Base-by-base conservation (phyloP, 2,329 filamentous ascomycete species). In the Ophiocordyceps camponoti-leonardi region DNA sequence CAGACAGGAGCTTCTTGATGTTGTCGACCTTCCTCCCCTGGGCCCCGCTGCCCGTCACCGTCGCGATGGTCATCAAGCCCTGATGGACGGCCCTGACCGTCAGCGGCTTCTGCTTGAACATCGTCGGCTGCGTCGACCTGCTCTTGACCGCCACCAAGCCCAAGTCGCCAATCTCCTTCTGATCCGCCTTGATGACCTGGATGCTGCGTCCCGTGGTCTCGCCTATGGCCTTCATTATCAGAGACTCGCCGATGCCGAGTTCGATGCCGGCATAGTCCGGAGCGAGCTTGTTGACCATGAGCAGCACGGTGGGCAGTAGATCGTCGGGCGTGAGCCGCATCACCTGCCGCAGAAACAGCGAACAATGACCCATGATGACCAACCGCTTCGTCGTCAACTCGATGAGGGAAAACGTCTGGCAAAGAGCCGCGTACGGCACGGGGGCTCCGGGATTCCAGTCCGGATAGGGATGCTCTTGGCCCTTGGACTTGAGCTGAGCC, bases 211-310 rank as follows among this genome's bases (percentile, higher is more conserved):
- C 92, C 0, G 92, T 98, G 28, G 81, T 83, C 66, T 96, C 90
- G 12, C 90, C 90, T 56, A 98, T 94, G 6, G 92, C 86, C 62
- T 96, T 98, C 88, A 96, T 96, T 56, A 98, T 95, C 26, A 98
- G 66, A 1, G 90, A 96, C 64, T 98, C 92, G 47, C 92, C 92
- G 54, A 98, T 98, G n/a, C 92, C 92, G 28, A 98, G 73, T 63
- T 98, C 92, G 50, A 98, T 88, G 19, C 92, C 92, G 41, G 88
- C 83, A 61, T 95, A 98, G 58, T 98, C 92, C 3, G 92, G 90
- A 2, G 92, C 92, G 23, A 98, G 77, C 61, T 96, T 96, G 66
- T 95, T 95, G 62, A 94, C 85, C 92, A 98, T 96, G 28, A 98
- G 76, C 50, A 94, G 72, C 22, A 96, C 81, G 0, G 86, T 94